Base-by-base conservation (phyloP, 1,139 yeast genomes). In the Groenewaldozyma sp. region DNA sequence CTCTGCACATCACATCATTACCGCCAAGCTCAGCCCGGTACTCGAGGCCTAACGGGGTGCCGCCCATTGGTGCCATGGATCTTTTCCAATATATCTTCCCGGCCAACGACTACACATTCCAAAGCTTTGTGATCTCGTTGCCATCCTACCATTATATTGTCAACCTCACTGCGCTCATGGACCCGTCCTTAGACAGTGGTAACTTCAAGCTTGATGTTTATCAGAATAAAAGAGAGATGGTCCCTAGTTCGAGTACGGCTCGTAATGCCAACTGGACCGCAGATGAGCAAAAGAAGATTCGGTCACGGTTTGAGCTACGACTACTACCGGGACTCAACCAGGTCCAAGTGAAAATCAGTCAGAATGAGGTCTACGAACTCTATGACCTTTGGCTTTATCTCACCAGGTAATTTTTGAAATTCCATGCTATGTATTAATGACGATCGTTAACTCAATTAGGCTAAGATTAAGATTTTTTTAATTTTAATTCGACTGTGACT, bases 81-180 rank as follows among this genome's bases (percentile, higher is more conserved):
- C 44, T 56, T 28, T 53, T 62, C 44, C 58, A 56, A 45, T 35
- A 51, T 14, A 40, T 43, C 11, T 42, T 56, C 14, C 57, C 62
- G 11, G 52, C 63, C 4, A 47, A 50, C 13, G 46, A 43, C 16
- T 54, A 51, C 35, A 49, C 48, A 3, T 49, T 56, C 32, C 59
- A 56, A 32, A 49, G 62, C 3, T 57, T 45, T 36, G 42, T 62
- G n/a, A 47, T 60, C 20, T 47, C 58, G 4, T 45, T 62, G 34
- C 61, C 65, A 3, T 37, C 53, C 22, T 55, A 53, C 44, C 65
- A 61, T 42, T 53, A 53, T 24, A 50, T 57, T 6, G 40, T 62
- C 39, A 48, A 52, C 27, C 41, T 62, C 27, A 43, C 53, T 6
- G 54, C 58, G 13, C 45, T 46, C 28, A 47, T 62, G 28, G 52